Evolutionary conservation across 2,329 filamentous ascomycete genomes (phyloP), one percentile per base, ranked within the genome.

Genomic region (Pseudopithomyces chartarum): DNA sequence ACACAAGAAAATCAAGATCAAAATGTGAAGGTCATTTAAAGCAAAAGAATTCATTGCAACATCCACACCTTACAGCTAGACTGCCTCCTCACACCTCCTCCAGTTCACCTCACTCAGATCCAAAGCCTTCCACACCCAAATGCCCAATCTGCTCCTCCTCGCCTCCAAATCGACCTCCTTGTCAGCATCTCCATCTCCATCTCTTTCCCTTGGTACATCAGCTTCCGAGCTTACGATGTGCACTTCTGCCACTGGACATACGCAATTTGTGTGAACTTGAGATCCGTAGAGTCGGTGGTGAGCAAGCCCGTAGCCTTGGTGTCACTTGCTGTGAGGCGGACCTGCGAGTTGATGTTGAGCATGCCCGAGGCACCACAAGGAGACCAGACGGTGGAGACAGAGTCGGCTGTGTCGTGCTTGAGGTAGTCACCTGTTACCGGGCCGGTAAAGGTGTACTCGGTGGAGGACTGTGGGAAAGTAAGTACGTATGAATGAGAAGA

Each of bases 281-380:
- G 78, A 67, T 81, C 79, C 54, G 80, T 74, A n/a, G 79, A 80
- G 65, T 82, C 79, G 61, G 79, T 79, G 46, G 79, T 81, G 59
- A 82, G 71, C 17, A 79, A 63, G 54, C 79, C 80, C 20, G 62
- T 70, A 36, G 73, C 73, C 5, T 63, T 65, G 26, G 63, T 26
- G 59, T 69, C 67, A 29, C 63, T 64, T 55, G 64, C 64, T 7
- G 69, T 73, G 57, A 81, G 67, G 59, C 79, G 79, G 62, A 76
- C 75, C 64, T 82, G 79, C 29, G 80, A 82, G 75, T 84, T 83
- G 76, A 84, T 81, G 73, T 84, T 84, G 64, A 84, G 76, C 59
- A 81, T 72, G 55, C 80, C 80, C 38, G 78, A 75, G 20, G 72
- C 67, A 51, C 81, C 81, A 72, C 82, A 84, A 15, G 81, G 80